A percentile compares a stretch with the other conserved stretches of the same genome.
Conservation (phyloP, 495 filamentous ascomycete genomes). For the Xylaria acuta region DNA sequence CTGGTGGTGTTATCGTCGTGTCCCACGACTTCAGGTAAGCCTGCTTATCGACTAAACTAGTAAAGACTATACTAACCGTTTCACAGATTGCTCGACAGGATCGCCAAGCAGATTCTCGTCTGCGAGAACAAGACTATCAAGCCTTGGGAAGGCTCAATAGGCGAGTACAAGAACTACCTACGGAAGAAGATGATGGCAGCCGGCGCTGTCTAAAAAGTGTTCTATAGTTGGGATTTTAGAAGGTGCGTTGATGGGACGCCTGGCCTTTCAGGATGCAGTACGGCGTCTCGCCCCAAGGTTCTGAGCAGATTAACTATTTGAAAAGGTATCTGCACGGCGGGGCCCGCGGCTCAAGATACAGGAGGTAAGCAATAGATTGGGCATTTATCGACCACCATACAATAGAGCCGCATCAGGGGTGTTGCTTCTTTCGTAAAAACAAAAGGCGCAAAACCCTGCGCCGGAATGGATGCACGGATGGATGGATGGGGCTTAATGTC, state of each 20-base stretch:
- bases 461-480: neutral
- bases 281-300: neutral
- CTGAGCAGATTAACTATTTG: neutral
- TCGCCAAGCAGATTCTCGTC: constrained; percentile 99
- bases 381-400: constrained; percentile 16
- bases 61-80: constrained; percentile 29
- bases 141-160: constrained; percentile 87
- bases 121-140: constrained; percentile 95
- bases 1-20: constrained; percentile 95
- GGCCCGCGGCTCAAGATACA: constrained; percentile 15
- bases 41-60: neutral
- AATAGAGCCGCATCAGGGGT: constrained; percentile 9
- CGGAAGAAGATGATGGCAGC: constrained; percentile 91
- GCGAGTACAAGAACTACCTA: constrained; percentile 96
- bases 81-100: constrained; percentile 91
- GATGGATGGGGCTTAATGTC: neutral
- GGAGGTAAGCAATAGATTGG: constrained; percentile 14
- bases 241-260: constrained; percentile 6
- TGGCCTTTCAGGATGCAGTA: neutral
- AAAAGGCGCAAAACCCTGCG: neutral
- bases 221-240: constrained; percentile 12
- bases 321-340: constrained; percentile 4
- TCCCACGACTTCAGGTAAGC: constrained; percentile 96
- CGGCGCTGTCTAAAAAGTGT: constrained; percentile 62
- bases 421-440: neutral